Evolutionary conservation across 257 asterid genomes (phyloP).

Genomic region (Forsythia viridissima): DNA sequence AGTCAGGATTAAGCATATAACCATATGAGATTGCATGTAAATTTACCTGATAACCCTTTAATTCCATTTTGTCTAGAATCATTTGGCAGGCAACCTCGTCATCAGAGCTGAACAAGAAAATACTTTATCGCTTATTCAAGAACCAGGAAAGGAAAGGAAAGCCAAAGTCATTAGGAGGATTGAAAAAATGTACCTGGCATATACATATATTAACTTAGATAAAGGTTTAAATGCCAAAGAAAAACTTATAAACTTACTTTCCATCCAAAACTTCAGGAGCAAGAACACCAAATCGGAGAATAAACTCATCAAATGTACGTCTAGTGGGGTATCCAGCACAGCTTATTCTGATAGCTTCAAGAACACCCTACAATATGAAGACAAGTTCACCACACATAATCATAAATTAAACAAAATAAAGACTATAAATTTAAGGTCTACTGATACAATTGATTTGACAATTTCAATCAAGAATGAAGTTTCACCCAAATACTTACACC

Average conservation of each 20-base stretch:
- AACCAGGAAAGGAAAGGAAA: neutral
- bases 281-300: conserved; percentile 98
- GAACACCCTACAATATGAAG: conserved; percentile 15
- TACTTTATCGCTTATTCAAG: conserved; percentile 10
- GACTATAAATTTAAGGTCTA: conserved; percentile 11
- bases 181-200: too few relatives aligned
- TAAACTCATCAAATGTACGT: conserved; percentile 95
- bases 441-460: conserved; percentile 16
- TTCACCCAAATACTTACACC: conserved; percentile 75
- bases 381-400: conserved; percentile 1
- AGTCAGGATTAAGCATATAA: too few relatives aligned
- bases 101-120: conserved; percentile 58
- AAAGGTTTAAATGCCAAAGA: neutral
- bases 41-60: conserved; percentile 88
- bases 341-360: conserved; percentile 85
- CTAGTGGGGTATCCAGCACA: conserved; percentile 99
- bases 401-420: neutral
- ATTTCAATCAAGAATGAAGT: conserved; percentile 19
- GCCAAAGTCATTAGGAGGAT: neutral
- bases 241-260: conserved; percentile 48
- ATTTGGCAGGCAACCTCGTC: conserved; percentile 87
- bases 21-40: too few relatives aligned
- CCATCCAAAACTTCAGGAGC: conserved; percentile 68
- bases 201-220: too few relatives aligned
- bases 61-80: conserved; percentile 88